Base-by-base conservation (phyloP, 139 green algal genomes). In the Haematococcus sp. region DNA sequence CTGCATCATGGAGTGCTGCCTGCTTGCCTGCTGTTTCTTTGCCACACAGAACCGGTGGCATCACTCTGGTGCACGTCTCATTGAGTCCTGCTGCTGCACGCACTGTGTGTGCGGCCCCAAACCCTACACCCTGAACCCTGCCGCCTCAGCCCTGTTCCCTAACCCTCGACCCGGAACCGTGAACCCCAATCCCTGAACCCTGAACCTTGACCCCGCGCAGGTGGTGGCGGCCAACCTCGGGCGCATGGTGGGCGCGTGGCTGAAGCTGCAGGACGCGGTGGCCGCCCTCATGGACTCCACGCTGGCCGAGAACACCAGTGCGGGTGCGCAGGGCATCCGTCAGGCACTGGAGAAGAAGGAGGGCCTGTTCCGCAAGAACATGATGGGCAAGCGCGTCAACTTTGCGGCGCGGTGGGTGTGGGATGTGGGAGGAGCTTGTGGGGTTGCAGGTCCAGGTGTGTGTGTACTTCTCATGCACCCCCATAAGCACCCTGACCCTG, bases 311-410 rank as follows among this genome's bases (percentile, higher is more conserved):
- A 76, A 64, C 25, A 46, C 20, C 22, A 15, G 17, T 0, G 52
- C 40, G 25, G 13, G 15, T 4, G 22, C 35, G 73, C 52, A 33
- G 28, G 73, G 64, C 65, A 93, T 98, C 30, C 76, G 87, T 74
- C 93, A 98, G 83, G 76, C 84, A 78, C 85, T 98, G 75, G 94
- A 98, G 84, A 97, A 98, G 88, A 98, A 99, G 88, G 94, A 99
- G 83, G 95, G 95, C 1, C 83, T 99, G 76, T 98, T 99, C 86
- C 87, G 95, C 55, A 99, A 97, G 84, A 96, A 99, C 87, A 99
- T 99, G 95, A 99, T 99, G 95, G 95, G 95, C 73, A 99, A 99
- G 88, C 89, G 95, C 2, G 95, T 99, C 72, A 98, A 99, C 90
- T 98, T 93, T 86, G 95, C 95, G 0, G 91, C 89, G 31, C 87